Evolutionary conservation across 2,329 filamentous ascomycete genomes (phyloP), one percentile per base, ranked within the genome.

Genomic region (Cladophialophora chaetospira): DNA sequence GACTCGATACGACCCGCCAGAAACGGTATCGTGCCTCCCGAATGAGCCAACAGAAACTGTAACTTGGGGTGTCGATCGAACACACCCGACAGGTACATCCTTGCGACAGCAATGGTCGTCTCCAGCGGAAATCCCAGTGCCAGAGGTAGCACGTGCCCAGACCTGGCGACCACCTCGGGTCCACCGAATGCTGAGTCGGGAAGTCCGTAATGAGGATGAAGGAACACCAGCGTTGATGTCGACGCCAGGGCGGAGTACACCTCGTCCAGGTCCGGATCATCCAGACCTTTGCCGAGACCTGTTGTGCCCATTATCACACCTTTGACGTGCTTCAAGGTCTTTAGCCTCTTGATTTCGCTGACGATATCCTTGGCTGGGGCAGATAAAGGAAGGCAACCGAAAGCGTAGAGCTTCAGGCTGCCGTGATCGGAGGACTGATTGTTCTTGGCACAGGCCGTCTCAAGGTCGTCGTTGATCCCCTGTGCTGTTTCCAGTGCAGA

Each of bases 131-230:
- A 96, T 0, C 92, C 92, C 3, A 97, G 76, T 0, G 91, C 89
- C 0, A 97, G 77, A 0, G 91, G 89, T 2, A 97, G 79, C 0
- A 96, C 91, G 70, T 96, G 92, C 0, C 92, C 92, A 69, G 95
- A 96, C 28, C 82, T 79, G 58, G 87, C 86, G 19, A 75, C 77
- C 0, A 82, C 83, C 5, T 87, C 78, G 0, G 88, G 83, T 0
- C 92, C 92, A 0, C 92, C 92, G 74, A 89, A 96, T 3, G 95
- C 89, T 6, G 85, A 82, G 57, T 83, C 82, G 0, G 91, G 91
- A 2, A 97, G 81, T 1, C 92, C 92, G 70, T 97, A 96, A 73
- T 97, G 92, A 25, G 92, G 92, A 72, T 97, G 92, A 49, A 97
- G 72, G 75, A 97, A 97, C 46, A 96, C 78, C 21, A 88, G 77